These are phyloP conservation scores for Gossypium raimondii DNA, from an alignment of 345 rosid species.

Conservation along the genomic window DNA sequence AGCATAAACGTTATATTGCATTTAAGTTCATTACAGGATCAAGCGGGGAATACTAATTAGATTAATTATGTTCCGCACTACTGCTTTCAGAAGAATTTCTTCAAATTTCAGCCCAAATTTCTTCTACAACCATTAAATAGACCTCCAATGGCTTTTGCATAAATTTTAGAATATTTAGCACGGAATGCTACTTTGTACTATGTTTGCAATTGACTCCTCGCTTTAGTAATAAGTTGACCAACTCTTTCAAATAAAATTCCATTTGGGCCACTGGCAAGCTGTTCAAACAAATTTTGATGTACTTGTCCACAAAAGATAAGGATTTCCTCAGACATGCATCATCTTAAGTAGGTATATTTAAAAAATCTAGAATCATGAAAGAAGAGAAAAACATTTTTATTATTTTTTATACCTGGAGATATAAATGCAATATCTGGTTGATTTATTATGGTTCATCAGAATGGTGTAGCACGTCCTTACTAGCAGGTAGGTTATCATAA, in stretches of 20 bases:
- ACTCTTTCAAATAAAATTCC: neutral
- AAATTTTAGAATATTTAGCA: neutral
- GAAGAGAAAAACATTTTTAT: neutral
- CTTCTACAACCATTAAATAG: neutral
- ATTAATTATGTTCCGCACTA: neutral
- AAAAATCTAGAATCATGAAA: neutral
- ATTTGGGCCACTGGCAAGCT: neutral
- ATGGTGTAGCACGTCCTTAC: neutral
- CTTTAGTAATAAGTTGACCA: neutral
- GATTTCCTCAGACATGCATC: neutral
- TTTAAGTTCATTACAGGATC: neutral
- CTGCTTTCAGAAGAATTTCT: neutral
- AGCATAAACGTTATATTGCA: slow-evolving; percentile 1
- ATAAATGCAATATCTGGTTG: neutral
- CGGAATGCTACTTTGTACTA: neutral
- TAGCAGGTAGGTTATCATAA: neutral
- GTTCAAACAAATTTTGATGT: neutral
- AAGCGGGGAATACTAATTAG: neutral
- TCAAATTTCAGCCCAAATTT: neutral
- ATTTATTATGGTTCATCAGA: neutral
- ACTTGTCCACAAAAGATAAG: neutral
- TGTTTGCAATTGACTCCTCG: neutral
- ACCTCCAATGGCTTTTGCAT: neutral
- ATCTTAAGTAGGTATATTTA: neutral
- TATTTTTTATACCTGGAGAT: neutral